phyloP scores from a whole-genome alignment of 2,329 filamentous ascomycete species.

The Exophiala calicioides region DNA sequence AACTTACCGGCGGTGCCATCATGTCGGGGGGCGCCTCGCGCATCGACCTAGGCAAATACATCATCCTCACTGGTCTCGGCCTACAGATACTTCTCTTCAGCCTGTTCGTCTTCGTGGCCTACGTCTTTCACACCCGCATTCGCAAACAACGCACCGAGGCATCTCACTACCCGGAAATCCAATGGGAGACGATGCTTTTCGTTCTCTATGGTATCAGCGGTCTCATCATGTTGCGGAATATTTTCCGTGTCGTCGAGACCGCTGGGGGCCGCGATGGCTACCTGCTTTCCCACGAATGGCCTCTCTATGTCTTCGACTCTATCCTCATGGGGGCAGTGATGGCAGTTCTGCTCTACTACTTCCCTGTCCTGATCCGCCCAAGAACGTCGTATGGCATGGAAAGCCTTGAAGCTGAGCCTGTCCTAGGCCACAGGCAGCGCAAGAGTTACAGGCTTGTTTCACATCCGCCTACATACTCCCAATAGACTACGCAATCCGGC shows the following conservation, averaged over 20 bases:
- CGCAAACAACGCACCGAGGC: constrained; percentile 34
- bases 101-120: constrained; percentile 54
- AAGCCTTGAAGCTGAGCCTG: neutral
- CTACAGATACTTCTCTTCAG: constrained; percentile 61
- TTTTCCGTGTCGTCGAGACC: constrained; percentile 36
- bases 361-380: neutral
- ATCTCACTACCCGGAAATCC: constrained; percentile 28
- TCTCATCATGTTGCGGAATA: constrained; percentile 34
- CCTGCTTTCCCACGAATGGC: constrained; percentile 34
- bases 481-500: too few relatives aligned
- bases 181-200: constrained; percentile 41
- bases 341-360: constrained; percentile 28
- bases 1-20: constrained; percentile 42
- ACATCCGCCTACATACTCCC: too few relatives aligned
- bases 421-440: too few relatives aligned
- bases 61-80: constrained; percentile 56
- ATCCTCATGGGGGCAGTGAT: constrained; percentile 34
- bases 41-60: constrained; percentile 15
- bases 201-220: constrained; percentile 32
- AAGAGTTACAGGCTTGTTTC: too few relatives aligned
- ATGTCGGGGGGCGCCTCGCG: constrained; percentile 25
- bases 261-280: constrained; percentile 34
- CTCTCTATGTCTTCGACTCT: constrained; percentile 37
- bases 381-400: neutral
- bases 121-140: constrained; percentile 53